Conservation (phyloP, 208 protist genomes). For the Phytomonas francai region DNA sequence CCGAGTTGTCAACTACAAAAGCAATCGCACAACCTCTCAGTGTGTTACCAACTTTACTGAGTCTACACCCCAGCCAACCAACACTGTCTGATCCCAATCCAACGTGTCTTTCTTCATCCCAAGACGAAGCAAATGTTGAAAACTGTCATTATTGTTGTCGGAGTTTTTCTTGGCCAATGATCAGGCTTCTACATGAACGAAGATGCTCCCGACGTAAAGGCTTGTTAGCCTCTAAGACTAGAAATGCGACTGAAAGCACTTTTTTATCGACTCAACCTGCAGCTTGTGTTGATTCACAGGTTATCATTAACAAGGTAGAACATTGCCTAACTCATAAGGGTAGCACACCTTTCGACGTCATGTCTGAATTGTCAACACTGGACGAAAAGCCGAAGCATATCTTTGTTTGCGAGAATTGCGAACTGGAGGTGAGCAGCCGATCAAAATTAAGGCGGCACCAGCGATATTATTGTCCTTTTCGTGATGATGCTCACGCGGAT, state of each 20-base stretch:
- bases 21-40: neutral
- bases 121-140: neutral
- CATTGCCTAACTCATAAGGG: neutral
- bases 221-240: neutral
- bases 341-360: neutral
- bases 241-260: neutral
- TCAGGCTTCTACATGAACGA: slow-evolving; percentile 26
- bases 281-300: neutral
- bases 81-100: neutral
- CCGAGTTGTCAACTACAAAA: neutral
- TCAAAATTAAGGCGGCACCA: slow-evolving; percentile 55
- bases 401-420: slow-evolving; percentile 57
- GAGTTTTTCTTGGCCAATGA: slow-evolving; percentile 30
- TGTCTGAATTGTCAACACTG: neutral
- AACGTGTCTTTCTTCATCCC: neutral
- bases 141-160: slow-evolving; percentile 16
- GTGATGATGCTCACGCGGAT: slow-evolving; percentile 55
- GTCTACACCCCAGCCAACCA: neutral
- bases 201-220: slow-evolving; percentile 15
- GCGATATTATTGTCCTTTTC: slow-evolving; percentile 73
- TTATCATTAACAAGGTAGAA: neutral
- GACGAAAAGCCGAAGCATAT: neutral
- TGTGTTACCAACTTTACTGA: neutral
- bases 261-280: neutral
- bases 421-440: slow-evolving; percentile 52